Evolutionary conservation across 2,329 filamentous ascomycete species (phyloP).

Genomic region (Mollisiaceae sp.): DNA sequence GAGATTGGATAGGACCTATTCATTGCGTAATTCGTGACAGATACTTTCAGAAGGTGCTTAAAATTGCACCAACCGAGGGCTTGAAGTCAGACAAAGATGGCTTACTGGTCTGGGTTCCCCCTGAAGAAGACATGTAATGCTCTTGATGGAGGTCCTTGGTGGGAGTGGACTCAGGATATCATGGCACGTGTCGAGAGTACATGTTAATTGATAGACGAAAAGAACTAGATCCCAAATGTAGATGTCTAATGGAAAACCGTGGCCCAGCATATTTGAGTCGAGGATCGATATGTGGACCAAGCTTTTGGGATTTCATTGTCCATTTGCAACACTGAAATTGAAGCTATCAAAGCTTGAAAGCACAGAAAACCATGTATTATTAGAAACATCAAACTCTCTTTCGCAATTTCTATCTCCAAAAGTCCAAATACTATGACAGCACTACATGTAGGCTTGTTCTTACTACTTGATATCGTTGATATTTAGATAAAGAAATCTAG

Average conservation of each 20-base stretch:
- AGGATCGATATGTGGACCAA: background rate
- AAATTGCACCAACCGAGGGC: conserved; percentile 78
- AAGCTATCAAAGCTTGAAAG: no score
- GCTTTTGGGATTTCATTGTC: no score
- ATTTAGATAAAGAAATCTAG: background rate
- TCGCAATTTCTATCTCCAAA: no score
- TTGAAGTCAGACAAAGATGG: conserved; percentile 69
- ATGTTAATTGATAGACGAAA: background rate
- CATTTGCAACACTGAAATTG: no score
- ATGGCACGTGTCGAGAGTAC: background rate
- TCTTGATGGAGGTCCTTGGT: background rate
- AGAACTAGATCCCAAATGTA: background rate
- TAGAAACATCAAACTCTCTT: no score
- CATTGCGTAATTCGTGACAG: conserved; percentile 81
- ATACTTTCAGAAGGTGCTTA: conserved; percentile 90
- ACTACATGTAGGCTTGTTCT: no score
- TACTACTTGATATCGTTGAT: background rate
- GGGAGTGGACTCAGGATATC: background rate
- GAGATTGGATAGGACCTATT: conserved; percentile 70
- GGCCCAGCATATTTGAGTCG: background rate
- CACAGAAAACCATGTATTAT: no score
- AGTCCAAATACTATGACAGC: no score
- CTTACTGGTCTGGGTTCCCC: conserved; percentile 65
- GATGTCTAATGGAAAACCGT: background rate
- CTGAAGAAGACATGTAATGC: conserved; percentile 38